Evolutionary conservation across 345 rosid genomes (phyloP).

Genomic region (Corchorus capsularis): DNA sequence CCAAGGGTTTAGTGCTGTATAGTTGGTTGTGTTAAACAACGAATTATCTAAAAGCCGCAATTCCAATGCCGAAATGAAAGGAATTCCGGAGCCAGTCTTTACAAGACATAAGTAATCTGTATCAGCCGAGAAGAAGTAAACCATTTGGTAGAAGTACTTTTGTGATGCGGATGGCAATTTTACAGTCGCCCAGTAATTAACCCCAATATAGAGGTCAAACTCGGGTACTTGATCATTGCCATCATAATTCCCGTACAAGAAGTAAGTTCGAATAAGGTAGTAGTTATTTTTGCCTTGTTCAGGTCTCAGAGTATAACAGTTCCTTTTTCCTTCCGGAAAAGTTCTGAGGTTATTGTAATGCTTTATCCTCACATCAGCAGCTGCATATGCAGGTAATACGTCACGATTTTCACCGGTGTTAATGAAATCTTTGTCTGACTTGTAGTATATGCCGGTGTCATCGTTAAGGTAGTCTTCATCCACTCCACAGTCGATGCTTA

Average conservation of each 20-base stretch:
- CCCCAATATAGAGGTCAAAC: constrained; percentile 31
- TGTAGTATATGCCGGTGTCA: neutral
- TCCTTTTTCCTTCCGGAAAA: constrained; percentile 25
- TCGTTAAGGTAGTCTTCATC: neutral
- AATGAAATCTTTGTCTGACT: constrained; percentile 17
- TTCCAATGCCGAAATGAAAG: constrained; percentile 32
- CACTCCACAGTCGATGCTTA: constrained; percentile 31
- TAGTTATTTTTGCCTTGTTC: constrained; percentile 16
- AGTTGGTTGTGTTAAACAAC: neutral
- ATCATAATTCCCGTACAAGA: constrained; percentile 32
- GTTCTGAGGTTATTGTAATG: constrained; percentile 5
- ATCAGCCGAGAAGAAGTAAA: constrained; percentile 13
- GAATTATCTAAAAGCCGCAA: constrained; percentile 18
- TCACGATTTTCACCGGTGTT: constrained; percentile 12
- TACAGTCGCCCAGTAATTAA: constrained; percentile 15
- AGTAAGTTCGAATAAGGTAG: constrained; percentile 20
- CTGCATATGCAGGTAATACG: neutral
- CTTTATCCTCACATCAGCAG: neutral
- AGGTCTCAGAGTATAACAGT: constrained; percentile 28
- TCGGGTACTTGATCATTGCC: neutral
- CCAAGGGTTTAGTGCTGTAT: neutral
- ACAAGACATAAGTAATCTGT: constrained; percentile 22
- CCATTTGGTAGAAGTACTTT: neutral
- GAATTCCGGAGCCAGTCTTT: constrained; percentile 29
- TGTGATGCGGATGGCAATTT: fast-evolving